A percentile compares a stretch with the other conserved stretches of the same genome.
Conservation (phyloP, 495 filamentous ascomycete species). For the Aspergillus bertholletiae region DNA sequence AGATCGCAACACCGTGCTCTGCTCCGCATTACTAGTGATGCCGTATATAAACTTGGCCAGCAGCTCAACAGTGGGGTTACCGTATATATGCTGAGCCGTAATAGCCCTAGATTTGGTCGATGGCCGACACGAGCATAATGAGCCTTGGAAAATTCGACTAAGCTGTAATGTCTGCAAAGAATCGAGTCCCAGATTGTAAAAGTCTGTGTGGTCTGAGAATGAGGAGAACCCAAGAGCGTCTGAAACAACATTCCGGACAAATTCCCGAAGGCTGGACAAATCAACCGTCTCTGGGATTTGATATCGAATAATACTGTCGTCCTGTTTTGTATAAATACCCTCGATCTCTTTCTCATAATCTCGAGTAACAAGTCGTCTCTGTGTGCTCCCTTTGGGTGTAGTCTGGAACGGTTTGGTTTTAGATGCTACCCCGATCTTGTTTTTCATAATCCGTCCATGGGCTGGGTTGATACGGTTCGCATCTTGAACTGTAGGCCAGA, state of each 20-base stretch:
- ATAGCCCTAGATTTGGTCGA: slow-evolving; percentile 3
- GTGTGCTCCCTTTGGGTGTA: slow-evolving; percentile 55
- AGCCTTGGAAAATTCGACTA: slow-evolving; percentile 16
- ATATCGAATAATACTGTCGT: slow-evolving; percentile 1
- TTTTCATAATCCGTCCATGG: slow-evolving; percentile 35
- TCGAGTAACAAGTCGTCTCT: slow-evolving; percentile 41
- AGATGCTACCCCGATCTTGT: slow-evolving; percentile 32
- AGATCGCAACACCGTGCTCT: slow-evolving; percentile 11
- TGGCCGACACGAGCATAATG: slow-evolving; percentile 9
- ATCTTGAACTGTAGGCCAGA: slow-evolving; percentile 45
- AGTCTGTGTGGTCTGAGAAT: slow-evolving; percentile 11
- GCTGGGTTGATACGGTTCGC: slow-evolving; percentile 38
- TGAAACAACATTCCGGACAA: background rate
- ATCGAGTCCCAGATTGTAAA: slow-evolving; percentile 27
- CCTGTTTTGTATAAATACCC: slow-evolving; percentile 34
- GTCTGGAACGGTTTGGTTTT: slow-evolving; percentile 47
- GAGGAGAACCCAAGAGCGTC: background rate
- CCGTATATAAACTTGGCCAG: slow-evolving; percentile 14
- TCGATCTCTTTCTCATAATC: slow-evolving; percentile 54
- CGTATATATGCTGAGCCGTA: slow-evolving; percentile 25
- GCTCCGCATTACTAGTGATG: slow-evolving; percentile 13
- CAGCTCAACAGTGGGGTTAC: slow-evolving; percentile 24
- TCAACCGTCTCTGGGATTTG: background rate
- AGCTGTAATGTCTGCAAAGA: slow-evolving; percentile 33
- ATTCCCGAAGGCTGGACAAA: background rate